Percentiles rank a stretch among this genome's conserved stretches.
These are phyloP conservation scores for Phytopythium cucurbitacearum DNA, from an alignment of 352 stramenopile species.

Conservation along the genomic window DNA sequence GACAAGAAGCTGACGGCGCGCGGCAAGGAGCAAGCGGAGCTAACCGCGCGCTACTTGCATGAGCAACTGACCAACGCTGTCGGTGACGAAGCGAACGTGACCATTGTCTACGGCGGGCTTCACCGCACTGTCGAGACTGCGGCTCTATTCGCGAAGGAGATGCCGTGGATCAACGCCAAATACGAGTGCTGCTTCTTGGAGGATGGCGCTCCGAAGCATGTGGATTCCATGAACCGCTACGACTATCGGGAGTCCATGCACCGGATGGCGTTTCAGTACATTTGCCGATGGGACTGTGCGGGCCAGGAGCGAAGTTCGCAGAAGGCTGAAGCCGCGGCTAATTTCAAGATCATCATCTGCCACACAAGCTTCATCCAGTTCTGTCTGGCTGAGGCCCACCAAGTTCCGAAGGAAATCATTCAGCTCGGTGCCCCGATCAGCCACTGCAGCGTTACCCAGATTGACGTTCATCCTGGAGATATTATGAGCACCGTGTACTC, in stretches of 20 bases:
- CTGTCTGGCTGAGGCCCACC: conserved; percentile 59
- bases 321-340: conserved; percentile 21
- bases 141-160: conserved; percentile 39
- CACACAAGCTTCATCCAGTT: conserved; percentile 81
- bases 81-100: conserved; percentile 34
- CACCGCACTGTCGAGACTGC: conserved; percentile 69
- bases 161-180: conserved; percentile 63
- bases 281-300: conserved; percentile 51
- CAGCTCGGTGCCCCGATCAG: conserved; percentile 67
- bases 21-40: conserved; percentile 49
- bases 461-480: conserved; percentile 48
- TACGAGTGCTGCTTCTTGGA: conserved; percentile 71
- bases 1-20: conserved; percentile 69
- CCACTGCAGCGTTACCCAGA: conserved; percentile 73
- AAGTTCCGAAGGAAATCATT: conserved; percentile 69
- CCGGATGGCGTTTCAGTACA: conserved; percentile 65
- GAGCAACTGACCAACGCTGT: conserved; percentile 33
- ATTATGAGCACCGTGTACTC: conserved; percentile 44
- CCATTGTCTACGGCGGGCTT: conserved; percentile 63
- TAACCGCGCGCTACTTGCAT: conserved; percentile 43
- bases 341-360: conserved; percentile 69
- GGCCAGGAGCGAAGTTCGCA: conserved; percentile 18
- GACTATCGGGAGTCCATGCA: conserved; percentile 78
- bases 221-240: conserved; percentile 47
- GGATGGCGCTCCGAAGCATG: conserved; percentile 57